A percentile compares a stretch with the other conserved stretches of the same genome.
Conservation (phyloP, 2,329 filamentous ascomycete species). For the Pseudogymnoascus sp. region DNA sequence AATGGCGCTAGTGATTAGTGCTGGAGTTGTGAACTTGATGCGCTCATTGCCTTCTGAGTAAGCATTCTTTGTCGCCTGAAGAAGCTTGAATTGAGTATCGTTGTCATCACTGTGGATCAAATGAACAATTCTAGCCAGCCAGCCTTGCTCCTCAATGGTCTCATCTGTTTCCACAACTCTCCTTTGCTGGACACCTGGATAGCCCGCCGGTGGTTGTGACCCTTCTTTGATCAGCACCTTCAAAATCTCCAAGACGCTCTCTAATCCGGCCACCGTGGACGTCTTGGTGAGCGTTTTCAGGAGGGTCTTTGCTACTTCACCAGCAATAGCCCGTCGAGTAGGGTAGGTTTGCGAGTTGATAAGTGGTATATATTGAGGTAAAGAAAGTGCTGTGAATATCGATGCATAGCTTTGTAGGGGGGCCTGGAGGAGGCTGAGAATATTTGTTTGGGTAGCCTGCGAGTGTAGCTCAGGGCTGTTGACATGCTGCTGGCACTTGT, state of each 20-base stretch:
- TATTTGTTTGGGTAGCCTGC: conserved; percentile 74
- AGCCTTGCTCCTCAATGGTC: conserved; percentile 95
- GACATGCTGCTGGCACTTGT: conserved; percentile 78
- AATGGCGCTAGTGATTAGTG: conserved; percentile 80
- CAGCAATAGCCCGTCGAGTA: conserved; percentile 81
- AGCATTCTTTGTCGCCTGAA: conserved; percentile 79
- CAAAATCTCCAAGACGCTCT: conserved; percentile 80
- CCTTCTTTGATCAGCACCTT: conserved; percentile 92
- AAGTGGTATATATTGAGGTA: conserved; percentile 86
- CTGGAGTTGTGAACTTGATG: conserved; percentile 90
- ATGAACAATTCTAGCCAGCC: conserved; percentile 88
- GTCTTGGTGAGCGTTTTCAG: conserved; percentile 76
- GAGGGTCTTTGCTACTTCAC: conserved; percentile 76
- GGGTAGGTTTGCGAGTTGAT: conserved; percentile 88
- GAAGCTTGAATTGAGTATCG: conserved; percentile 86
- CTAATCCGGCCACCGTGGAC: conserved; percentile 67
- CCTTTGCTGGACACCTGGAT: conserved; percentile 71
- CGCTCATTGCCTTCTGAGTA: conserved; percentile 90
- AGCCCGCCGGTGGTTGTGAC: conserved; percentile 72
- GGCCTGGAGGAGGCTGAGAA: conserved; percentile 82
- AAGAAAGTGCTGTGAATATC: conserved; percentile 88
- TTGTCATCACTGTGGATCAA: conserved; percentile 77
- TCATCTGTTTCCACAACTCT: conserved; percentile 85
- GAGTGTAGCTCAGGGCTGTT: conserved; percentile 96
- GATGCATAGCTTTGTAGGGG: conserved; percentile 86